phyloP scores from a whole-genome alignment of 495 filamentous ascomycete genomes.

The Xeromyces bisporus region DNA sequence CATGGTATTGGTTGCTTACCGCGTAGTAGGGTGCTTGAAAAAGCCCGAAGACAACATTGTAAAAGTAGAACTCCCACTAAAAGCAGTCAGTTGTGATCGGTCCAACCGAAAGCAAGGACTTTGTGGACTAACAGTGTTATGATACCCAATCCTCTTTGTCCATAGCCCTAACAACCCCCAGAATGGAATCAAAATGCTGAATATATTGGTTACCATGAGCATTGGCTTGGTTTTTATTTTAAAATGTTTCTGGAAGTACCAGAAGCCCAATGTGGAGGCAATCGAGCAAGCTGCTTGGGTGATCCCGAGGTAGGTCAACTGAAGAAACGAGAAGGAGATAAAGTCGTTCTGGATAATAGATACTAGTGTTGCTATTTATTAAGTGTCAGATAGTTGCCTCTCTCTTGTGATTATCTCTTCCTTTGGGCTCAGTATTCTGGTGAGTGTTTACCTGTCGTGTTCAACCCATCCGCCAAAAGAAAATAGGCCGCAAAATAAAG shows the following conservation, averaged over 20 bases:
- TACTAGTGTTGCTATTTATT: constrained; percentile 25
- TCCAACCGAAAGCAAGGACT: too few species aligned
- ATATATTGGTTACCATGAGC: constrained; percentile 33
- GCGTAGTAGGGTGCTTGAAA: constrained; percentile 37
- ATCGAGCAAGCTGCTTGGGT: constrained; percentile 28
- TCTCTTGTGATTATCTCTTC: constrained; percentile 35
- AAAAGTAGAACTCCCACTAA: constrained; percentile 35
- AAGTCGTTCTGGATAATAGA: constrained; percentile 31
- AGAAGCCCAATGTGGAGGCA: constrained; percentile 31
- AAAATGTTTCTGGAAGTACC: constrained; percentile 34
- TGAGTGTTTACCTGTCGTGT: constrained; percentile 24
- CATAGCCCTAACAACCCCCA: constrained; percentile 36
- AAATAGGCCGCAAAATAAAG: constrained; percentile 32
- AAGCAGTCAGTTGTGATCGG: background rate
- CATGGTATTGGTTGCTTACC: constrained; percentile 12
- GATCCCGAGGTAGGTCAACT: constrained; percentile 33
- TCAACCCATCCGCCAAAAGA: constrained; percentile 32
- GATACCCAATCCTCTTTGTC: constrained; percentile 30
- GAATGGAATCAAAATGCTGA: constrained; percentile 31
- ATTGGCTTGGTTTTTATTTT: constrained; percentile 31
- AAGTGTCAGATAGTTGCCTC: constrained; percentile 4
- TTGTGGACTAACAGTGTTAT: too few species aligned
- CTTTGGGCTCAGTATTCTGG: too few species aligned
- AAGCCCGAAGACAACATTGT: constrained; percentile 31
- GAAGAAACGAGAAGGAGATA: constrained; percentile 30